phyloP scores from a whole-genome alignment of 805 yeast genomes.

The Candida chilensis region DNA sequence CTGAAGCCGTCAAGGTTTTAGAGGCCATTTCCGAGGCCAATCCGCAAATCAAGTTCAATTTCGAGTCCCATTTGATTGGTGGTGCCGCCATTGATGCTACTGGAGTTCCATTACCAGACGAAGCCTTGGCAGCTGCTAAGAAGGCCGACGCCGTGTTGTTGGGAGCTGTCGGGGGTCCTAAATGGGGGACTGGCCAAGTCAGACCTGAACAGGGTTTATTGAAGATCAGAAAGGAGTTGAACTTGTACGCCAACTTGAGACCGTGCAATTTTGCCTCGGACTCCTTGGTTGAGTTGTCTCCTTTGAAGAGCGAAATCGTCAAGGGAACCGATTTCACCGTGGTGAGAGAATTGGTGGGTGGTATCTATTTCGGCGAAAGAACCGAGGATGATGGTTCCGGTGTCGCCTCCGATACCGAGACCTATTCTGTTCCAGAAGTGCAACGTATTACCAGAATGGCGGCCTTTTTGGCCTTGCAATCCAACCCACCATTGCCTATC shows the following conservation, averaged over 20 bases:
- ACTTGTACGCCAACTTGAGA: conserved; percentile 90
- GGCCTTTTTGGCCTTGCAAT: conserved; percentile 90
- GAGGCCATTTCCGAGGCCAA: conserved; percentile 60
- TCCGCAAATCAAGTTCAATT: conserved; percentile 57
- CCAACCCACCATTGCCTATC: conserved; percentile 86
- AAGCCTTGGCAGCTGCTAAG: conserved; percentile 74
- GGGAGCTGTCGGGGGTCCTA: conserved; percentile 99
- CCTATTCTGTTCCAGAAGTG: conserved; percentile 86
- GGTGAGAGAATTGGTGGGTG: conserved; percentile 96
- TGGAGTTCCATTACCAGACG: conserved; percentile 86
- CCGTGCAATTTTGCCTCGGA: conserved; percentile 94
- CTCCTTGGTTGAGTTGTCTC: conserved; percentile 74
- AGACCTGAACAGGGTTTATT: conserved; percentile 97
- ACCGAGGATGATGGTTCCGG: conserved; percentile 84
- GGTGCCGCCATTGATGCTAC: conserved; percentile 98
- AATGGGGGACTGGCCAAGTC: conserved; percentile 96
- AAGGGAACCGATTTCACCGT: conserved; percentile 88
- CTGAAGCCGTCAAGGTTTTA: conserved; percentile 88
- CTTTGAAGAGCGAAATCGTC: conserved; percentile 77
- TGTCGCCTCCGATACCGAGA: conserved; percentile 89
- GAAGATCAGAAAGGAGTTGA: conserved; percentile 89
- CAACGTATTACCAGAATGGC: conserved; percentile 98
- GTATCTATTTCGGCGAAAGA: conserved; percentile 95
- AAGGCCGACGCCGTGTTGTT: conserved; percentile 88
- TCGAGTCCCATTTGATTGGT: conserved; percentile 82